phyloP scores from a whole-genome alignment of 2,329 filamentous ascomycete species.

The Botrytis pseudocinerea region DNA sequence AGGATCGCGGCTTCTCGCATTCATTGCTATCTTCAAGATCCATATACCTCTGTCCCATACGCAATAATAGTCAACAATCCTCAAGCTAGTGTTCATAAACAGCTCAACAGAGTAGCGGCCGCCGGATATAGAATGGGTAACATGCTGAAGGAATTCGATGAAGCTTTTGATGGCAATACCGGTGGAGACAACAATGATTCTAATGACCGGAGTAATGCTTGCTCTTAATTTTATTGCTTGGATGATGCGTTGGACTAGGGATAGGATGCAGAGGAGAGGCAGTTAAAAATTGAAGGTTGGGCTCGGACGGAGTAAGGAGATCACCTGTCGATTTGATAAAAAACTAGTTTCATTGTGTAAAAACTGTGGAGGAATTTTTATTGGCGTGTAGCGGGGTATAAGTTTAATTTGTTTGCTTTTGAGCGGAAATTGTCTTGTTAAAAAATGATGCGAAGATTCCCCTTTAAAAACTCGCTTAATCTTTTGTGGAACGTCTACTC shows the following conservation, averaged over 20 bases:
- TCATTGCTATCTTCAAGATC: neutral
- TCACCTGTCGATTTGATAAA: neutral
- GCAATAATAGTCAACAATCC: too few species aligned
- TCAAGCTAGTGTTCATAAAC: neutral
- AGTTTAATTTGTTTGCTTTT: neutral
- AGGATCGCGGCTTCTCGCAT: neutral
- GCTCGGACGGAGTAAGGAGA: neutral
- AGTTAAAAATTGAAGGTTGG: neutral
- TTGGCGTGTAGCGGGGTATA: neutral
- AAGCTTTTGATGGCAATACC: neutral
- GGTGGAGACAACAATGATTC: neutral
- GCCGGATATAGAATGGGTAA: neutral
- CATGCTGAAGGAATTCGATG: neutral
- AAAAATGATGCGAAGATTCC: neutral
- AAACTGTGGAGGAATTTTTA: too few species aligned
- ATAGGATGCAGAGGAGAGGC: neutral
- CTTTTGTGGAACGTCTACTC: neutral
- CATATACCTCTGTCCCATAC: neutral
- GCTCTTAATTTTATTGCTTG: neutral
- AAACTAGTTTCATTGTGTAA: neutral
- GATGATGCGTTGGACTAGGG: neutral
- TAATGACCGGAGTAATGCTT: accelerated
- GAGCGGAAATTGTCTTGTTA: neutral
- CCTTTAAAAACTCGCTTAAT: neutral
- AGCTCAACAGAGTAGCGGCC: neutral